Conservation (phyloP, 1,284 basidiomycete species). For the Ganoderma lingzhi region DNA sequence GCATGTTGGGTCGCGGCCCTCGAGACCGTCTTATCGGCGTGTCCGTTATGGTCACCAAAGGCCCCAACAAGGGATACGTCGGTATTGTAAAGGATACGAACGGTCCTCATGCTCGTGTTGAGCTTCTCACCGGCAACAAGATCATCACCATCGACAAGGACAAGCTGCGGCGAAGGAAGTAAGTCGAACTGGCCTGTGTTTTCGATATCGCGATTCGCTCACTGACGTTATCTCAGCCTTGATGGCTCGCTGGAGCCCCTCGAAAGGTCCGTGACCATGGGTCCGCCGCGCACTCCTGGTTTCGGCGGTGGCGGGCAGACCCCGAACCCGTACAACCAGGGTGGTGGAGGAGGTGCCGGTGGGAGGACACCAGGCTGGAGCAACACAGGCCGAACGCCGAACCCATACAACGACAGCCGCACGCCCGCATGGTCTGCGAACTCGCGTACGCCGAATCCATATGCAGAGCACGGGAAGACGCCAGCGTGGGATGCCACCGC, state of each 20-base stretch:
- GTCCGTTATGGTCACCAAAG: constrained; percentile 85
- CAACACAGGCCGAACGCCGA: constrained; percentile 67
- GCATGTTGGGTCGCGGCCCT: constrained; percentile 74
- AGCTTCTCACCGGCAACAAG: constrained; percentile 92
- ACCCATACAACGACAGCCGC: constrained; percentile 65
- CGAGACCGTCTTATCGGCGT: constrained; percentile 88
- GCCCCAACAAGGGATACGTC: constrained; percentile 90
- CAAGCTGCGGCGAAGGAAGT: constrained; percentile 83
- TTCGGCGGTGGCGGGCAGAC: constrained; percentile 38
- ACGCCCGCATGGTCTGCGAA: constrained; percentile 69
- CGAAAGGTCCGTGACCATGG: constrained; percentile 43
- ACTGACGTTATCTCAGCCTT: constrained; percentile 46
- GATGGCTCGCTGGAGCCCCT: constrained; percentile 64
- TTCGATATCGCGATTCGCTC: neutral
- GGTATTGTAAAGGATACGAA: constrained; percentile 97
- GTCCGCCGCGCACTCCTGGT: constrained; percentile 39
- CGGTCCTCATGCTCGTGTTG: constrained; percentile 88
- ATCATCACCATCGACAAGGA: constrained; percentile 88
- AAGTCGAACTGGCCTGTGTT: constrained; percentile 42
- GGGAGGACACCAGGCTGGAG: constrained; percentile 46
- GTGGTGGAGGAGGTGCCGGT: constrained; percentile 31
- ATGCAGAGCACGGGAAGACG: constrained; percentile 66
- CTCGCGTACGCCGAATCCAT: constrained; percentile 78
- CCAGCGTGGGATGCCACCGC: constrained; percentile 60
- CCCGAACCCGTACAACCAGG: constrained; percentile 45